Evolutionary conservation across 2,329 filamentous ascomycete species (phyloP).

Genomic region (Botrytis fabae): DNA sequence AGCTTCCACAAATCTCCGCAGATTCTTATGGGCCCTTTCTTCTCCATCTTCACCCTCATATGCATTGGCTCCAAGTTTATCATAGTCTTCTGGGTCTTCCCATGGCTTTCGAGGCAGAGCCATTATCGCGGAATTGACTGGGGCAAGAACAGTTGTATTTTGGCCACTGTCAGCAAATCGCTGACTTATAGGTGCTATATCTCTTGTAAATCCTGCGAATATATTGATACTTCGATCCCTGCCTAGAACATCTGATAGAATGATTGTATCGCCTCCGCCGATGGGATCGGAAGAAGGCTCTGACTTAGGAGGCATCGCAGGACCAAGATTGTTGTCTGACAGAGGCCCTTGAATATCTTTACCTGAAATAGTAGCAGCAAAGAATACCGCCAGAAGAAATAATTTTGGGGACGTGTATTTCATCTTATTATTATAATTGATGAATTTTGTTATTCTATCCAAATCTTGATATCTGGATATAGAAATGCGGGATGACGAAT

Average conservation of each 20-base stretch:
- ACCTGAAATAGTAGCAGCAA: slow-evolving; percentile 20
- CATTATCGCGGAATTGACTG: slow-evolving; percentile 79
- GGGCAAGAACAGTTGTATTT: slow-evolving; percentile 85
- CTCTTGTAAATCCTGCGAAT: slow-evolving; percentile 78
- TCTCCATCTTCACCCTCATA: slow-evolving; percentile 76
- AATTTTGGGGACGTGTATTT: slow-evolving; percentile 14
- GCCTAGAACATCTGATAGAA: slow-evolving; percentile 82
- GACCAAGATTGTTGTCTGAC: slow-evolving; percentile 31
- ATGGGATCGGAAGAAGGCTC: slow-evolving; percentile 31
- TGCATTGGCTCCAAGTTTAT: slow-evolving; percentile 62
- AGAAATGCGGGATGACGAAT: slow-evolving; percentile 23
- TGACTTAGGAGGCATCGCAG: slow-evolving; percentile 33
- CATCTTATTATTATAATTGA: slow-evolving; percentile 15
- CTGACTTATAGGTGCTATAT: slow-evolving; percentile 66
- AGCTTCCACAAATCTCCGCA: slow-evolving; percentile 79
- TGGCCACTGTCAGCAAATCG: slow-evolving; percentile 65
- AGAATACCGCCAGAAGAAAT: slow-evolving; percentile 27
- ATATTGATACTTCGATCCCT: slow-evolving; percentile 77
- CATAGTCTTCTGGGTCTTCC: slow-evolving; percentile 76
- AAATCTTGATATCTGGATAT: slow-evolving; percentile 12
- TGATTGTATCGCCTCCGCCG: slow-evolving; percentile 50
- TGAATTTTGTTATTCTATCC: neutral
- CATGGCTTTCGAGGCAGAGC: slow-evolving; percentile 81
- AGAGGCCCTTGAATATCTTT: slow-evolving; percentile 29
- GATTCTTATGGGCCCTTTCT: slow-evolving; percentile 73